Percentiles rank a stretch among this genome's conserved stretches.
Evolutionary conservation across 2,329 filamentous ascomycete species (phyloP).

Genomic region (Fusarium guadeloupense): DNA sequence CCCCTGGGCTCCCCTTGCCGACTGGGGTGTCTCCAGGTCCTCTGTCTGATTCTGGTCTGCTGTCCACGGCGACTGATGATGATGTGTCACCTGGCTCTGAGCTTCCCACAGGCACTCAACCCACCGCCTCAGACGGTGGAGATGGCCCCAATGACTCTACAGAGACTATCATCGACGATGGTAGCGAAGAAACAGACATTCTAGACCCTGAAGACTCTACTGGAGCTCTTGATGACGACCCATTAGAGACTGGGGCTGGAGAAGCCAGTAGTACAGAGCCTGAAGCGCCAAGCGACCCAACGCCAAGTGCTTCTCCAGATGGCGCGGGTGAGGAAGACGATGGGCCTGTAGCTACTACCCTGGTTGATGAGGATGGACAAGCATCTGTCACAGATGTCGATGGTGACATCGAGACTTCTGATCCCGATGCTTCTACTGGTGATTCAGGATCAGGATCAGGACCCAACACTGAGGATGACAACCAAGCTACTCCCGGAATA

Average conservation of each 20-base stretch:
- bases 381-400: not conserved
- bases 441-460: not conserved
- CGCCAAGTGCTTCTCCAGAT: not conserved
- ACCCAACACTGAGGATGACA: not conserved
- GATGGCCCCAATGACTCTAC: not conserved
- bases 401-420: not conserved
- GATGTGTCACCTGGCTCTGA: not conserved
- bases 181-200: not conserved
- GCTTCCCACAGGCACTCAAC: not conserved
- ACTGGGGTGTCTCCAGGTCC: not conserved
- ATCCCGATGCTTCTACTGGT: not conserved
- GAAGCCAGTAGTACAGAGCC: not conserved
- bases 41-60: not conserved
- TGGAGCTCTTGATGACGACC: not conserved
- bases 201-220: rapidly evolving
- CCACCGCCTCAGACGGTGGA: not conserved
- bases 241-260: not conserved
- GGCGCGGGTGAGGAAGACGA: not conserved
- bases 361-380: not conserved
- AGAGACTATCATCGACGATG: rapidly evolving
- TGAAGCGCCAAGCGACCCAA: not conserved
- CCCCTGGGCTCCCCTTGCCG: not conserved
- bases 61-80: not conserved
- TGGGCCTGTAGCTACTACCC: not conserved
- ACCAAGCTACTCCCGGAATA: not conserved